Evolutionary conservation across 768 basidiomycete genomes (phyloP).

Genomic region (Calocera viscosa): DNA sequence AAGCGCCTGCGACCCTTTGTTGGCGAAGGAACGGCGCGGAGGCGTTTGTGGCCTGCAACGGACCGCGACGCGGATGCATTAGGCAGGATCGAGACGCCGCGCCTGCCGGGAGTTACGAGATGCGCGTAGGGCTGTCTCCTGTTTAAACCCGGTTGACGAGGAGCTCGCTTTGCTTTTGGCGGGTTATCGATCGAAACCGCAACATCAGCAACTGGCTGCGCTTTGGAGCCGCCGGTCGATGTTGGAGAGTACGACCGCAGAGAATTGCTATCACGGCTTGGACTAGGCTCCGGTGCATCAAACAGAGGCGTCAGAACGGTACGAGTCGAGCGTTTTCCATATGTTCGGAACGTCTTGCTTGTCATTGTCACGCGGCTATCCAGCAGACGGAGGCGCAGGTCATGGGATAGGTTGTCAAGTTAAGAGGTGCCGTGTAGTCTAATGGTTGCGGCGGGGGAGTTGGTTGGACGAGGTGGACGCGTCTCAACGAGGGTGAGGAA

Average conservation of each 20-base stretch:
- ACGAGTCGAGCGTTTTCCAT: not conserved
- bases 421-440: not conserved
- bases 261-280: not conserved
- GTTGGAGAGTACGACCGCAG: not conserved
- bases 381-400: not conserved
- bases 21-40: constrained; percentile 3
- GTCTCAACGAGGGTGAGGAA: not conserved
- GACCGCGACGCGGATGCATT: not conserved
- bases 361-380: not conserved
- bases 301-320: not conserved
- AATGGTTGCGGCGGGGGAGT: not conserved
- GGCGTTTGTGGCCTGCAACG: constrained; percentile 2
- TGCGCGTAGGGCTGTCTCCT: not conserved
- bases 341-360: not conserved
- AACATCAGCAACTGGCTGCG: not conserved
- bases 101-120: constrained; percentile 3
- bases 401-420: not conserved
- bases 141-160: not conserved
- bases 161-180: not conserved
- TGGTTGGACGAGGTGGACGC: not conserved
- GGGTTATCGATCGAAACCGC: not conserved
- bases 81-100: not conserved
- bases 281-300: not conserved
- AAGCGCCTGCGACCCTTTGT: constrained; percentile 1
- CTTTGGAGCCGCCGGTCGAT: not conserved